Conservation (phyloP, 2,329 filamentous ascomycete genomes). For the Aurifilum marmelostoma region DNA sequence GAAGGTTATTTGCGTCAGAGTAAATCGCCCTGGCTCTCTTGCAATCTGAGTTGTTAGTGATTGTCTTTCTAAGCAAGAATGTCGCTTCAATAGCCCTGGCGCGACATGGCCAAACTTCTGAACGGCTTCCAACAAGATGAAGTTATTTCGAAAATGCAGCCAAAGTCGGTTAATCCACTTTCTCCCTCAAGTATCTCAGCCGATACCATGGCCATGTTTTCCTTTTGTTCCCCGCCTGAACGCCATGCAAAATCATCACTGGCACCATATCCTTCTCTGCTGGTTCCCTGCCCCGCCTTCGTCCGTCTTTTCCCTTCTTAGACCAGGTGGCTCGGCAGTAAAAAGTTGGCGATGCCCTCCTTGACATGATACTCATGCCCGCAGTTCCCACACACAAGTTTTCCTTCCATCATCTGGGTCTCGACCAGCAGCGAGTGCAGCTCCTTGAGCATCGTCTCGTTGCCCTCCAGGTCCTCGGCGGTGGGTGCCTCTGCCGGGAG, state of each 20-base stretch:
- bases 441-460: constrained; percentile 74
- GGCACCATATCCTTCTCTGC: background rate
- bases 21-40: background rate
- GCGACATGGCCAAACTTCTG: background rate
- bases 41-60: background rate
- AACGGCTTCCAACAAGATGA: background rate
- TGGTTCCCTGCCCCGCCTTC: background rate
- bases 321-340: constrained; percentile 90
- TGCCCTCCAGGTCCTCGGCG: constrained; percentile 61
- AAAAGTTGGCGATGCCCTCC: constrained; percentile 95
- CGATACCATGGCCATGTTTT: constrained; percentile 15
- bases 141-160: background rate
- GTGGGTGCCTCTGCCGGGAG: constrained; percentile 69
- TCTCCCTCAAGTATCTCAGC: background rate
- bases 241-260: constrained; percentile 22
- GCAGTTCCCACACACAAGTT: constrained; percentile 87
- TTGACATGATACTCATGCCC: constrained; percentile 93
- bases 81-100: background rate
- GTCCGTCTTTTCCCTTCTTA: constrained; percentile 37
- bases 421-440: constrained; percentile 83
- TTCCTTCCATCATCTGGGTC: constrained; percentile 87
- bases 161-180: background rate
- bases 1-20: background rate
- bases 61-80: background rate
- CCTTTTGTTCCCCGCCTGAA: constrained; percentile 24